Conservation (phyloP, 257 asterid species). For the Solanum commersonii region DNA sequence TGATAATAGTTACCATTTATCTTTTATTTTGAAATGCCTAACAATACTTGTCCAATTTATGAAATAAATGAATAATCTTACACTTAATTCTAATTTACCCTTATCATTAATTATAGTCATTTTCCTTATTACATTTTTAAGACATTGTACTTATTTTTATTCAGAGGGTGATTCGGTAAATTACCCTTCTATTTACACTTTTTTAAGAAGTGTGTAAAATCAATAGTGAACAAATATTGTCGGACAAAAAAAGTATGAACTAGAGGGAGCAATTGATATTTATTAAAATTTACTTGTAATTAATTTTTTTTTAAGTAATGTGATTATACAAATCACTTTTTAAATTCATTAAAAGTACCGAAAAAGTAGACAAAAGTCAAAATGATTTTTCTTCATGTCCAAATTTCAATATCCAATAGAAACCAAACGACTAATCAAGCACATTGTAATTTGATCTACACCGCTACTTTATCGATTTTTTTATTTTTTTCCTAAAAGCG, state of each 20-base stretch:
- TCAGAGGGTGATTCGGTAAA: neutral
- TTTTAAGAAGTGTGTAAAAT: too few species aligned
- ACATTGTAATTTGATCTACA: neutral
- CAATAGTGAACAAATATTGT: too few species aligned
- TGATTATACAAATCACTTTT: neutral
- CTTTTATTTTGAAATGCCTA: rapidly evolving
- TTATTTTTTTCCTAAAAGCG: neutral
- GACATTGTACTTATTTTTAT: too few species aligned
- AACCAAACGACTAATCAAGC: neutral
- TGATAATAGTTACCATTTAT: too few species aligned
- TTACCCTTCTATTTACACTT: too few species aligned
- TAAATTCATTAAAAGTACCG: neutral
- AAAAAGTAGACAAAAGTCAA: neutral
- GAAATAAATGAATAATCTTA: too few species aligned
- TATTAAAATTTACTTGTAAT: neutral
- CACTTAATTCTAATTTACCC: neutral
- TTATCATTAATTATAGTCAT: too few species aligned
- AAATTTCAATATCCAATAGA: neutral
- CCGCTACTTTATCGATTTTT: neutral
- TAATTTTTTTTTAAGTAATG: neutral
- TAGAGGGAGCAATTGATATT: neutral
- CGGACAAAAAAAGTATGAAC: neutral
- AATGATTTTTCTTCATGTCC: neutral
- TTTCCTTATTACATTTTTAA: too few species aligned
- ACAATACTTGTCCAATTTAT: too few species aligned